These are phyloP conservation scores for Meripilus lineatus DNA, from an alignment of 1,284 basidiomycete genomes.

Conservation along the genomic window DNA sequence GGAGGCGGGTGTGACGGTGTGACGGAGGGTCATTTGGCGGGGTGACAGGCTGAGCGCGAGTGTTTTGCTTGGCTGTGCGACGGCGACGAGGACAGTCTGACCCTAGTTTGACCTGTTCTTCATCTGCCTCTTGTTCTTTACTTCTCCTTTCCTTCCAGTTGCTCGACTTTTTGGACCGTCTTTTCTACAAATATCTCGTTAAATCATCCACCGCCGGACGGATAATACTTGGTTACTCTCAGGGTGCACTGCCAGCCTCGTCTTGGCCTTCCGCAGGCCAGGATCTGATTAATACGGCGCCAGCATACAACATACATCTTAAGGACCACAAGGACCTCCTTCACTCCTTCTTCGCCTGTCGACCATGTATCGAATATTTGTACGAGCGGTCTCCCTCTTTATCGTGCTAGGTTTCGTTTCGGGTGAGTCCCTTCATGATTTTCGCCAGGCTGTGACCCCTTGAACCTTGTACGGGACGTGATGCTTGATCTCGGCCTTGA, in stretches of 20 bases:
- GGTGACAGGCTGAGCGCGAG: too few relatives aligned
- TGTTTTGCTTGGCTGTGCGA: too few relatives aligned
- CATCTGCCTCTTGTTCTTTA: not conserved
- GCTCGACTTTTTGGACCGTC: too few relatives aligned
- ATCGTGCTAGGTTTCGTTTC: not conserved
- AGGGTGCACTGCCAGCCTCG: not conserved
- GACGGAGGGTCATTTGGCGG: too few relatives aligned
- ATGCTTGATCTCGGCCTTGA: not conserved
- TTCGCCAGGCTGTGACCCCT: too few relatives aligned
- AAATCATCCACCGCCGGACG: not conserved
- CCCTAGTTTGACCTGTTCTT: not conserved
- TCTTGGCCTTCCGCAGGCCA: not conserved
- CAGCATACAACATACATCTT: not conserved
- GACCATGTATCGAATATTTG: not conserved
- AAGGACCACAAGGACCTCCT: too few relatives aligned
- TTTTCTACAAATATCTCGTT: not conserved
- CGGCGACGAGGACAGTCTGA: too few relatives aligned
- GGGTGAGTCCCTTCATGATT: not conserved
- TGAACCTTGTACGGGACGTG: not conserved
- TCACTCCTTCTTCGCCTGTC: not conserved
- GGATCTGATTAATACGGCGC: not conserved
- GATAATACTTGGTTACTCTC: not conserved
- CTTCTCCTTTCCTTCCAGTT: not conserved
- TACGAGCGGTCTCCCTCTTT: not conserved
- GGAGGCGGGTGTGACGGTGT: too few relatives aligned